Percentiles rank a stretch among this genome's conserved stretches.
Evolutionary conservation across 768 basidiomycete species (phyloP).

Genomic region (Mycena rebaudengoi): DNA sequence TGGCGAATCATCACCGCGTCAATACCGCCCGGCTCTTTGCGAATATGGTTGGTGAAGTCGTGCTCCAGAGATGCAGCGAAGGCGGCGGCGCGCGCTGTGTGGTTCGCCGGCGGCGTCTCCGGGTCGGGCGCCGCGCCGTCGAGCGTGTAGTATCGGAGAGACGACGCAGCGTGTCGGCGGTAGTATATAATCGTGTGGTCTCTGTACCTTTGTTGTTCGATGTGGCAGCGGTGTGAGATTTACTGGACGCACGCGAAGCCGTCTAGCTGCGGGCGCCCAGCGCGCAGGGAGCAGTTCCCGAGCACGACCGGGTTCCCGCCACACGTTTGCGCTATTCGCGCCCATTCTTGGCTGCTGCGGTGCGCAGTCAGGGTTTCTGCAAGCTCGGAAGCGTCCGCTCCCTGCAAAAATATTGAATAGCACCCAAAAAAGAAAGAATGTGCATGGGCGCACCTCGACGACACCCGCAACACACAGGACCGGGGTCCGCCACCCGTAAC

Average conservation of each 20-base stretch:
- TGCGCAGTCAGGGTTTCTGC: conserved; percentile 27
- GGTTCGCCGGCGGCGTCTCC: conserved; percentile 23
- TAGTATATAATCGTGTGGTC: conserved; percentile 55
- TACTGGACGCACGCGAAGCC: too few species aligned
- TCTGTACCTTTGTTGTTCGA: conserved; percentile 18
- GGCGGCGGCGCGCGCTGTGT: conserved; percentile 9
- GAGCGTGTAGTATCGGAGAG: conserved; percentile 73
- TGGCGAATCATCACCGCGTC: conserved; percentile 51
- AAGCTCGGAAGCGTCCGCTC: conserved; percentile 18
- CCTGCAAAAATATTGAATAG: conserved; percentile 6
- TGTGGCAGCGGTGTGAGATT: too few species aligned
- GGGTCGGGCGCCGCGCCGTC: conserved; percentile 38
- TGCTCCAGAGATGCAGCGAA: conserved; percentile 42
- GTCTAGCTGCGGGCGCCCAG: too few species aligned
- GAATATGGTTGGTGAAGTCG: conserved; percentile 45
- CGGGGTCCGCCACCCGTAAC: conserved; percentile 67
- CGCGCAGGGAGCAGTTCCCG: conserved; percentile 42
- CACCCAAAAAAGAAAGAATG: not conserved
- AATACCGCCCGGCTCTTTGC: conserved; percentile 35
- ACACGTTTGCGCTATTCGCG: conserved; percentile 29
- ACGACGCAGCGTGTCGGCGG: conserved; percentile 57
- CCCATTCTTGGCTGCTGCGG: conserved; percentile 38
- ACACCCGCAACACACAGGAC: conserved; percentile 63
- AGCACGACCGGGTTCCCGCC: conserved; percentile 44
- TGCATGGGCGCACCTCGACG: conserved; percentile 34